Evolutionary conservation across 352 stramenopile genomes (phyloP), one percentile per base, ranked within the genome.

Genomic region (Pythium scleroteichum): DNA sequence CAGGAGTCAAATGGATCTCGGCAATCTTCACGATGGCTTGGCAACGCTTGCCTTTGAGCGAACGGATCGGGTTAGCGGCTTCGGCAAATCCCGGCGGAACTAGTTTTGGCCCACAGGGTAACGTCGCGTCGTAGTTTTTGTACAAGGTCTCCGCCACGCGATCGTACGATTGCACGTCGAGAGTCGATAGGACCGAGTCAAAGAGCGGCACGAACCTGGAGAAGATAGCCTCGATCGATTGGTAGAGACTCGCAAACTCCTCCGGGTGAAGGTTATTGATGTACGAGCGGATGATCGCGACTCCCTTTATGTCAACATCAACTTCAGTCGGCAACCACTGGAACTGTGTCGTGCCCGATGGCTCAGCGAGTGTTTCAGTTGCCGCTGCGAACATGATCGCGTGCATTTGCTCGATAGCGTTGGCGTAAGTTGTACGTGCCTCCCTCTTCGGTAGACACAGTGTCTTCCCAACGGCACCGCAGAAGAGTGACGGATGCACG

Each of bases 401-500:
- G 5, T 19, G 38, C 50, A 49, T 58, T 16, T 48, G 50, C 14
- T 58, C 35, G 14, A 22, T 33, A 7, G 50, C 33, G 2, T 7
- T 58, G 12, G 13, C 8, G 23, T 4, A 46, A 33, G 4, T 51
- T 29, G 1, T 76, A 10, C 29, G 29, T 5, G 29, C 29, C 29
- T 35, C 29, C 5, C 29, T 5, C 29, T 10, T 35, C 29, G 29
- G 29, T 10, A 35, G 14, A n/a, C 16, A 45, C 16, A n/a, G 20
- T 8, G 19, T 88, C 14, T 62, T 35, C 24, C 72, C 66, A 6
- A 66, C 59, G 1, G 86, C 69, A 19, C 65, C 76, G 42, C 79
- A 89, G 39, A 75, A 86, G 13, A 89, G 50, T 39, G 79, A 89
- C 24, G 44, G 44, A 16, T 22, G 16, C 4, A 51, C 44, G 44